phyloP scores from a whole-genome alignment of 2,329 filamentous ascomycete species.

The Aureobasidium leucospermi region DNA sequence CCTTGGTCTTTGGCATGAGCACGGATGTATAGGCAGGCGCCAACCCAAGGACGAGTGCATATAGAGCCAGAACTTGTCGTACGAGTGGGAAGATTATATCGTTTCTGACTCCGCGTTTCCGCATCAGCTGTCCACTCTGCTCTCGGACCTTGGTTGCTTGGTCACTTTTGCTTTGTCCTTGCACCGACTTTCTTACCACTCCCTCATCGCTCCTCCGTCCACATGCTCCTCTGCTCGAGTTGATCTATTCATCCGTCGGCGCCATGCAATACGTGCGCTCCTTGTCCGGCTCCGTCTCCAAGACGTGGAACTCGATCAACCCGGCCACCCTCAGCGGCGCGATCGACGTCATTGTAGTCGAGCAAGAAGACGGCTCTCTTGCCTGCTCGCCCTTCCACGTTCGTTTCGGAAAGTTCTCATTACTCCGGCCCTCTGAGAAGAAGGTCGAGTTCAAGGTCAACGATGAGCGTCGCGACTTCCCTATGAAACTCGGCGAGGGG shows the following conservation, averaged over 20 bases:
- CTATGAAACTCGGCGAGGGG: conserved; percentile 97
- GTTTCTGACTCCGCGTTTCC: conserved; percentile 9
- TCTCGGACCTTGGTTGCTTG: neutral
- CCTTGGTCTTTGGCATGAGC: neutral
- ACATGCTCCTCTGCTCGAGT: neutral
- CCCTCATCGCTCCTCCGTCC: conserved; percentile 2
- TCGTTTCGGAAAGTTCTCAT: conserved; percentile 95
- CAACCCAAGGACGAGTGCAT: no score
- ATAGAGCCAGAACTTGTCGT: neutral
- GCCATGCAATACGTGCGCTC: conserved; percentile 97
- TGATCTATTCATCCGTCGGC: conserved; percentile 15
- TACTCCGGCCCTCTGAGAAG: conserved; percentile 91
- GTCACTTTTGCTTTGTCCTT: conserved; percentile 10
- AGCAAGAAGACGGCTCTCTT: conserved; percentile 82
- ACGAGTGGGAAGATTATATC: neutral
- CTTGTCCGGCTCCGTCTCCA: conserved; percentile 89
- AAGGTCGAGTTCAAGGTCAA: conserved; percentile 99
- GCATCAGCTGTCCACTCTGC: conserved; percentile 7
- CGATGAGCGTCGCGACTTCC: conserved; percentile 80
- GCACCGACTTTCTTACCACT: neutral
- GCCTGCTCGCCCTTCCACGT: conserved; percentile 97
- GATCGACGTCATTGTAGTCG: conserved; percentile 97
- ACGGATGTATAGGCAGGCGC: no score
- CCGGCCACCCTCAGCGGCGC: conserved; percentile 93
- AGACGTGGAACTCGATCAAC: conserved; percentile 99